Base-by-base conservation (phyloP, 495 filamentous ascomycete species). In the Xylaria scruposa region DNA sequence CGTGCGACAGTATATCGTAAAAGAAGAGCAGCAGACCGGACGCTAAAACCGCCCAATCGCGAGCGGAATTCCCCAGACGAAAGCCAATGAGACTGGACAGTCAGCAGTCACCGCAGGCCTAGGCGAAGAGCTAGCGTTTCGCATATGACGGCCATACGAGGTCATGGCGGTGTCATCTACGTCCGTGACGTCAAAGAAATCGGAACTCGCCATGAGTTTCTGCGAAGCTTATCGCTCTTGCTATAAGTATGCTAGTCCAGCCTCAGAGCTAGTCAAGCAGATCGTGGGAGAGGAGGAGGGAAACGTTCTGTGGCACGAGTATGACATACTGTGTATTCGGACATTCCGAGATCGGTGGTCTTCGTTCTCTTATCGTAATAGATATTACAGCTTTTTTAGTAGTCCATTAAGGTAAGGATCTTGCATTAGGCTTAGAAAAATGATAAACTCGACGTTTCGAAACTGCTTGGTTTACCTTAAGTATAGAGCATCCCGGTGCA, bases 131-230 rank as follows among this genome's bases (percentile, higher is more conserved):
- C 62, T 65, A 65, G 42, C 15, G 62, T n/a, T 42, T 44, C 13
- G 62, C 26, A 24, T 49, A 65, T 65, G 62, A 65, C 62, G 42
- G 5, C 9, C 12, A n/a, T 31, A n/a, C 21, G 62, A 47, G 62
- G 62, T 65, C 62, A 65, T 65, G 42, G 26, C 42, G 9, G 26
- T 65, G 62, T 65, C 62, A 65, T 8, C 40, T 40, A 47, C 26
- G 24, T 47, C 15, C 8, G 24, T 65, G 36, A 63, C 60, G 60
- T 63, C 60, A 63, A 38, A 44, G 36, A 29, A 29, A 44, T 60
- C 58, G 58, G 53, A 31, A 56, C 26, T 9, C 26, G 53, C 4
- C 13, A 56, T 26, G 3, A 31, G 29, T 31, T 31, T 12, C 24
- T 56, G 29, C 53, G 4, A 31, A 15, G 13, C 13, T 13, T 19